Percentiles rank a stretch among this genome's conserved stretches.
Conservation (phyloP, 2,329 filamentous ascomycete species). For the Cercospora citrullina region DNA sequence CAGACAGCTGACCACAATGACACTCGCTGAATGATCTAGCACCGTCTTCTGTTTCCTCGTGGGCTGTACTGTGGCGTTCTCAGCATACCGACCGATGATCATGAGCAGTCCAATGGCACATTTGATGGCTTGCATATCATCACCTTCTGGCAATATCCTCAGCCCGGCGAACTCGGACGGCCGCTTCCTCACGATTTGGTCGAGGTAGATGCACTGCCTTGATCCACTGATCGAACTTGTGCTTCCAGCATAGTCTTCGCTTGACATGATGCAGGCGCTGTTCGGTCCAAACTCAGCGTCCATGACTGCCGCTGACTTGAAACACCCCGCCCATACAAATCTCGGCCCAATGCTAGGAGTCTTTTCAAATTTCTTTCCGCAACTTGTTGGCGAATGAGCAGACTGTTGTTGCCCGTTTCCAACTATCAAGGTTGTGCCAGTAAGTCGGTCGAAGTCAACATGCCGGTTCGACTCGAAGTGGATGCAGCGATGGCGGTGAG, state of each 20-base stretch:
- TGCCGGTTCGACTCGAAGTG: neutral
- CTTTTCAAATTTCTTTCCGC: no score
- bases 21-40: neutral
- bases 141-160: neutral
- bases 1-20: neutral
- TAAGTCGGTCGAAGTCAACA: neutral
- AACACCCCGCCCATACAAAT: no score
- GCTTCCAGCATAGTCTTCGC: neutral
- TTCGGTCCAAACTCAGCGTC: neutral
- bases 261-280: neutral
- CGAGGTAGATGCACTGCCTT: neutral
- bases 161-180: neutral
- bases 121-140: neutral
- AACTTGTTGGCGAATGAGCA: no score
- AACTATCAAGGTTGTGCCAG: no score
- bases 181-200: neutral
- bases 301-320: no score
- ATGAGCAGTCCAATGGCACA: neutral
- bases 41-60: neutral
- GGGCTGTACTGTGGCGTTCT: neutral
- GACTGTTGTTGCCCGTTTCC: no score
- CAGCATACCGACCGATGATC: neutral
- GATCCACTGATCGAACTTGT: neutral
- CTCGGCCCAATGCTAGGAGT: no score
- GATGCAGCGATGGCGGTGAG: neutral